phyloP scores from a whole-genome alignment of 2,329 filamentous ascomycete species.

The Calonectria ilicicola region DNA sequence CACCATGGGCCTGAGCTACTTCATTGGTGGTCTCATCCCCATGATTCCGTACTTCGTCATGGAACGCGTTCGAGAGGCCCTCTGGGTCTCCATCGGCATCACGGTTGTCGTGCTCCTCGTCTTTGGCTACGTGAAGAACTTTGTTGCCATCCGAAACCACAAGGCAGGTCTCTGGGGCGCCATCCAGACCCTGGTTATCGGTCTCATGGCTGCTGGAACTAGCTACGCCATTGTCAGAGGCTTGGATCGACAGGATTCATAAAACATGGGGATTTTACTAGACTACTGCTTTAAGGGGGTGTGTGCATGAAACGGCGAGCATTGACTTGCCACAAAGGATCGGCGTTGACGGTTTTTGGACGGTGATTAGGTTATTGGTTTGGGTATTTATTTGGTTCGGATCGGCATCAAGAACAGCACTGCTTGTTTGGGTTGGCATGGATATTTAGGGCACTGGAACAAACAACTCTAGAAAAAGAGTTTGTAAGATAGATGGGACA shows the following conservation, averaged over 20 bases:
- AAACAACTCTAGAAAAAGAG: background rate
- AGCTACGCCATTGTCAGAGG: conserved; percentile 72
- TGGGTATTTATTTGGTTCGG: background rate
- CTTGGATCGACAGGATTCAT: conserved; percentile 55
- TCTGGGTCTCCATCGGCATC: conserved; percentile 70
- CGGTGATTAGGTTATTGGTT: background rate
- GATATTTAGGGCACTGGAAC: background rate
- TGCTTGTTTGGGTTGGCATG: background rate
- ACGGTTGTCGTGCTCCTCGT: conserved; percentile 70
- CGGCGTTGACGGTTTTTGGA: conserved; percentile 14
- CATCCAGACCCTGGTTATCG: conserved; percentile 73
- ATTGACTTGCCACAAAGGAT: background rate
- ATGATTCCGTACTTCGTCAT: conserved; percentile 77
- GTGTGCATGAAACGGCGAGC: background rate
- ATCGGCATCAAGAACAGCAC: conserved; percentile 6
- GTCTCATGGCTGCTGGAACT: conserved; percentile 73
- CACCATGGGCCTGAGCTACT: conserved; percentile 77
- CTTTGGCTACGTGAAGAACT: conserved; percentile 76
- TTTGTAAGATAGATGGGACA: conserved; percentile 1
- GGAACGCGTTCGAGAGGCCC: conserved; percentile 55
- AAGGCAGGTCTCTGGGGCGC: conserved; percentile 69
- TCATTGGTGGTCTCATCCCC: conserved; percentile 78
- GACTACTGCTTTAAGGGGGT: background rate
- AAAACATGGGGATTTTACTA: background rate
- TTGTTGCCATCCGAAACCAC: conserved; percentile 63